These are phyloP conservation scores for Emergomyces africanus DNA, from an alignment of 2,329 filamentous ascomycete genomes.

Conservation along the genomic window DNA sequence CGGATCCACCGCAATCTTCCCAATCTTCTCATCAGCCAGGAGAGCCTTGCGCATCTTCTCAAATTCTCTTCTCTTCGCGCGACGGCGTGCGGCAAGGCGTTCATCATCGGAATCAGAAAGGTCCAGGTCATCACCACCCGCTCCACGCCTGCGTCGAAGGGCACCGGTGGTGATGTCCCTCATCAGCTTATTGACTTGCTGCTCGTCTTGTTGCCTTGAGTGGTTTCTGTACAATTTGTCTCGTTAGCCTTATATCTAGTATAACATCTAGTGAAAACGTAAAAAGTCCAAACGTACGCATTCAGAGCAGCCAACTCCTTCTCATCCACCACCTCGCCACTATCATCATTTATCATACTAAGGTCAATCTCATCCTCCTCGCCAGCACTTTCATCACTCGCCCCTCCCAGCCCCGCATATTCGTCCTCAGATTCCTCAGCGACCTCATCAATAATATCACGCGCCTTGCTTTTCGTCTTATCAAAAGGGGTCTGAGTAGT, in stretches of 20 bases:
- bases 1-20: conserved; percentile 77
- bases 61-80: conserved; percentile 77
- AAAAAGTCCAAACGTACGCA: conserved; percentile 52
- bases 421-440: conserved; percentile 97
- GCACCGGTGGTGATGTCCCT: conserved; percentile 84
- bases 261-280: neutral
- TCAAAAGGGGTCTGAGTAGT: conserved; percentile 45
- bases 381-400: conserved; percentile 71
- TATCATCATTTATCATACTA: conserved; percentile 83
- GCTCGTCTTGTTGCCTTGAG: conserved; percentile 68
- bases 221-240: conserved; percentile 49
- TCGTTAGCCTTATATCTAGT: neutral
- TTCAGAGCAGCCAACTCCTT: conserved; percentile 72
- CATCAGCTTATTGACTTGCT: conserved; percentile 79
- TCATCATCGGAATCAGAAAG: conserved; percentile 87
- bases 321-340: conserved; percentile 64
- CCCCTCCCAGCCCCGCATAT: conserved; percentile 85
- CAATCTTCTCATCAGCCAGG: conserved; percentile 76
- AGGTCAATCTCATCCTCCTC: conserved; percentile 64
- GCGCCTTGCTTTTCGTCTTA: conserved; percentile 77
- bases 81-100: conserved; percentile 55
- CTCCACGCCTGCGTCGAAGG: conserved; percentile 63
- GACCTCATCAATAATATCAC: conserved; percentile 79
- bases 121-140: conserved; percentile 63
- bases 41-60: conserved; percentile 84